Conservation (phyloP, 306 rosid species). For the Purshia tridentata region DNA sequence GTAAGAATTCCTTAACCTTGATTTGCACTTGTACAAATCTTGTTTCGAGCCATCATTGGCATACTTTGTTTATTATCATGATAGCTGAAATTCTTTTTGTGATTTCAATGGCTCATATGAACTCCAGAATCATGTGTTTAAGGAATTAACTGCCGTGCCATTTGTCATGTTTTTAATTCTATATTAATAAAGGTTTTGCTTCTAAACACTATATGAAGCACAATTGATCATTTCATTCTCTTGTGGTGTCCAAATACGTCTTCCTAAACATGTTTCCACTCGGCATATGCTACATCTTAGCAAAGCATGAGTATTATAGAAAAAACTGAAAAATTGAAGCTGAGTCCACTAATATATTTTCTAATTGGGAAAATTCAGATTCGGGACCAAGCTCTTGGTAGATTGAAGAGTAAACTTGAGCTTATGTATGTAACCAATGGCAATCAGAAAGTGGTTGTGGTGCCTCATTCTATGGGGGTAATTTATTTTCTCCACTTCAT, state of each 20-base stretch:
- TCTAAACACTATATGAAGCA: not conserved
- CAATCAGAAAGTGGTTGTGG: constrained; percentile 73
- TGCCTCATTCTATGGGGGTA: constrained; percentile 81
- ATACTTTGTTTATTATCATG: not conserved
- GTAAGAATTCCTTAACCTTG: not conserved
- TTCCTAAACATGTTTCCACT: not conserved
- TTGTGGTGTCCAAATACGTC: not conserved
- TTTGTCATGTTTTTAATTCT: not conserved
- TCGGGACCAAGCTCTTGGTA: constrained; percentile 69
- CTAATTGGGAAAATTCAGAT: constrained; percentile 48
- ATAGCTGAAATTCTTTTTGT: not conserved
- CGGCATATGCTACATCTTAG: not conserved
- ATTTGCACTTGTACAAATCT: not conserved
- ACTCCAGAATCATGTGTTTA: not conserved
- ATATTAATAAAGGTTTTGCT: not conserved
- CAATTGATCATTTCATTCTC: not conserved
- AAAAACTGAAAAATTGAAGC: not conserved
- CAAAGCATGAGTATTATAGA: not conserved
- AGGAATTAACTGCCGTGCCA: not conserved
- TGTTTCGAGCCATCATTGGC: not conserved
- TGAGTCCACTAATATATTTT: constrained; percentile 34
- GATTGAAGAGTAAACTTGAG: constrained; percentile 82
- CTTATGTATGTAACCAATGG: constrained; percentile 63
- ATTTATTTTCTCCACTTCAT: constrained; percentile 78
- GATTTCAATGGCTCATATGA: not conserved